Evolutionary conservation across 495 filamentous ascomycete species (phyloP), one percentile per base, ranked within the genome.

Genomic region (Daldinia caldariorum): DNA sequence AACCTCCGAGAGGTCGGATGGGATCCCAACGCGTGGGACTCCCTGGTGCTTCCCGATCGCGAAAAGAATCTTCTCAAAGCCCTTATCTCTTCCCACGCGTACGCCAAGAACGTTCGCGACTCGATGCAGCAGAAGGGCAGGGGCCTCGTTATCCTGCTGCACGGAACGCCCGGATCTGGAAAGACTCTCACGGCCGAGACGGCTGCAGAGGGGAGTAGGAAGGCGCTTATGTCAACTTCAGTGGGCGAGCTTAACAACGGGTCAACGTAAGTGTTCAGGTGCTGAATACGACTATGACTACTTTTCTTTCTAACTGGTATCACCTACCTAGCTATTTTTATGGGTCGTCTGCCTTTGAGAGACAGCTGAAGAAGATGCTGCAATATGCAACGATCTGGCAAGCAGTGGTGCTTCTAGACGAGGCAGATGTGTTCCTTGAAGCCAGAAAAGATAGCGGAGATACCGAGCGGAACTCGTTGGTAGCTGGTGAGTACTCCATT

Each of bases 1-100:
- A 86, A 88, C 20, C 86, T 97, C 74, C 37, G 43, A 26, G 79
- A 82, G 26, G 84, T 89, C 20, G 83, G 84, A 26, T 97, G 91
- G 91, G 91, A 93, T 70, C 86, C 88, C 35, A 83, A 86, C 22
- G 91, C 92, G 4, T 96, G 93, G 77, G 87, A 90, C 56, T 88
- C 87, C 3, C 84, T 97, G 9, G 89, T 96, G 7, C 83, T 97
- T 3, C 88, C 89, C 0, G 81, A 85, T n/a, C 89, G 90, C 63
- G 90, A 93, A 63, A 96, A 96, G 73, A 83, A 82, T n/a, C 92
- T 94, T 45, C 91, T 96, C 56, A 89, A 89, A 22, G 91, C 92
- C 6, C 84, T 97, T 1, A 92, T 97, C 10, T 88, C 92, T 72
- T 91, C 87, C 0, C 93, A 97, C 45, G 37, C 63, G 32, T 70